phyloP scores from a whole-genome alignment of 1,139 yeast species.

The Sugiyamaella pinicola region DNA sequence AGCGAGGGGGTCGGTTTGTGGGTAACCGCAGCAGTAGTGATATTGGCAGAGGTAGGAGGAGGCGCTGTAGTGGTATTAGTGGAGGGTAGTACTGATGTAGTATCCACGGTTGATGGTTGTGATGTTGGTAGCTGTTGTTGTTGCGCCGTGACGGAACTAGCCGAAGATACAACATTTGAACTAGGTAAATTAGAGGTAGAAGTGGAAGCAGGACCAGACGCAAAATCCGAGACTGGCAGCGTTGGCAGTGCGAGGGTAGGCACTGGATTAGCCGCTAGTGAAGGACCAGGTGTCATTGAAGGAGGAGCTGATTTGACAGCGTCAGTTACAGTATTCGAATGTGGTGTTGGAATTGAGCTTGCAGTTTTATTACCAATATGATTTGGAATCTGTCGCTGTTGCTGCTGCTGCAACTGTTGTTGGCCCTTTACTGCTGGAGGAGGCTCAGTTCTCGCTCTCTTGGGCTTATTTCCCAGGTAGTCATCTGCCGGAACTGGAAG shows the following conservation, averaged over 20 bases:
- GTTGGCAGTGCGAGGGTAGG: neutral
- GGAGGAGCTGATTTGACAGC: constrained; percentile 2
- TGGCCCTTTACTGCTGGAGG: neutral
- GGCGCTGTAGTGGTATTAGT: neutral
- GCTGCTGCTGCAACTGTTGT: neutral
- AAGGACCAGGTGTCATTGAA: neutral
- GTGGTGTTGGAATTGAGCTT: neutral
- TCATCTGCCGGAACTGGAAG: constrained; percentile 30
- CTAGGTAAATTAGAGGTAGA: no score
- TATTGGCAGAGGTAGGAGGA: neutral
- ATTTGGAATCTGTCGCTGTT: neutral
- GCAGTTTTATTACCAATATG: neutral
- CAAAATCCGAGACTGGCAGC: no score
- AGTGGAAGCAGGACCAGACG: neutral
- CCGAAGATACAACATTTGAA: no score
- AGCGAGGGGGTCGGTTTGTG: neutral
- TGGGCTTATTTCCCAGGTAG: constrained; percentile 18
- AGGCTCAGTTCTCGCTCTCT: constrained; percentile 13
- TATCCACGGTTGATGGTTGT: neutral
- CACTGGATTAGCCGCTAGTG: neutral
- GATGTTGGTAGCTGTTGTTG: neutral
- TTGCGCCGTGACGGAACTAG: no score
- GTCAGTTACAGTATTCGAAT: neutral
- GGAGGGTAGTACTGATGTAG: neutral
- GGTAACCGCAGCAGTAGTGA: neutral